Evolutionary conservation across 805 yeast genomes (phyloP), one percentile per base, ranked within the genome.

Genomic region (Blastobotrys peoriensis): DNA sequence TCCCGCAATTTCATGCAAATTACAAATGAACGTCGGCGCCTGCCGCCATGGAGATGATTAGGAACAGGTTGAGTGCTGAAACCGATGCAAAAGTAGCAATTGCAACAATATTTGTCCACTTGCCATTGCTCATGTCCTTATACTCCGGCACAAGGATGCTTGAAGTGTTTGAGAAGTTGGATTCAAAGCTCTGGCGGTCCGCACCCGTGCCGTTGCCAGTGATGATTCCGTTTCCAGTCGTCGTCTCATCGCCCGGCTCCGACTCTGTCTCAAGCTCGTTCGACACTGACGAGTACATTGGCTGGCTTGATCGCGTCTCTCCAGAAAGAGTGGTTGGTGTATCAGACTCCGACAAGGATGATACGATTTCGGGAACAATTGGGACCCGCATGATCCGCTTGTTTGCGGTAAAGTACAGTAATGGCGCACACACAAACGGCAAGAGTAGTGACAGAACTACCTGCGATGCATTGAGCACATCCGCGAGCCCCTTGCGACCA

Each of bases 401-500:
- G 41, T 75, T 75, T 49, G 86, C 78, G 0, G 96, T 87, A 61
- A 87, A 86, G 61, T 78, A 82, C 46, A 87, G 81, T 57, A 88
- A 69, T 18, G 97, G 97, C 0, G 95, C 95, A 34, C 88, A 79
- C 4, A 88, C 93, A 49, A 86, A 76, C 1, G 97, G 97, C 46
- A 88, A 69, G 43, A 89, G 76, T 52, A 89, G 62, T 2, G 93
- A 80, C 34, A 88, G 70, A 15, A 85, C 82, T 20, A 88, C 97
- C 63, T 88, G 97, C 38, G 86, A 78, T 3, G 80, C 78, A 56
- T 89, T 89, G 56, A 88, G 69, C 20, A 84, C 81, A 44, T 73
- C 74, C 5, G 67, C 67, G 40, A 88, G 71, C 3, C 96, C 96
- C 59, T 80, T 84, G 51, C 95, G 76, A 2, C 96, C 97, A 51